Base-by-base conservation (phyloP, 1,284 basidiomycete species). In the Entoloma clypeatum region DNA sequence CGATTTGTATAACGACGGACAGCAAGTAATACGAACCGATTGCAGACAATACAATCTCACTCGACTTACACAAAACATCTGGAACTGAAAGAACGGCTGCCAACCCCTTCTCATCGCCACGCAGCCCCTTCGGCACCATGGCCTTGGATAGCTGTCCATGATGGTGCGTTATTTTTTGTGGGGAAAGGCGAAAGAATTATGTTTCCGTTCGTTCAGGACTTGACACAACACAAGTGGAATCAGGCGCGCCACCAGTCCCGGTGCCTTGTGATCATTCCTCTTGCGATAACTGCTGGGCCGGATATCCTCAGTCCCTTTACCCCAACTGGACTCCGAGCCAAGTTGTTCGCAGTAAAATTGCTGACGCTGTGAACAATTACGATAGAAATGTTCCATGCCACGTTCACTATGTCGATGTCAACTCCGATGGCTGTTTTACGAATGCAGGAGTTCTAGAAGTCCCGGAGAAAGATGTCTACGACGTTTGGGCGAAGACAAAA, bases 241-340 rank as follows among this genome's bases (percentile, higher is more conserved):
- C 51, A 21, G 51, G 57, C 17, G 37, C 56, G 10, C 66, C 64
- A 3, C 69, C 68, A 5, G 60, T 70, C 7, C 67, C 68, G 1
- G 45, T 46, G 4, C 51, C 55, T 8, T 73, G 70, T 44, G 54
- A 64, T 41, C 71, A 71, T 36, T 46, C 39, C 8, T 30, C 54
- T 43, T 64, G 62, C 48, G 44, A 53, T 10, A 58, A 54, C 10
- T 70, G 67, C 38, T 70, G 67, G 67, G 53, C 26, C 39, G 53
- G 53, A 6, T 77, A 77, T 43, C 75, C 75, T 10, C 64, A 72
- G 36, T 70, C 69, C 5, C 58, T 61, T 16, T 77, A 74, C 38
- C 71, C 69, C 19, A 78, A 77, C 46, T 76, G 75, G 76, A 75
- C 71, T 0, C 47, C 45, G 6, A 49, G 50, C 4, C 74, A 75